Percentiles rank a stretch among this genome's conserved stretches.
Evolutionary conservation across 306 rosid species (phyloP).

Genomic region (Cyamopsis tetragonoloba): DNA sequence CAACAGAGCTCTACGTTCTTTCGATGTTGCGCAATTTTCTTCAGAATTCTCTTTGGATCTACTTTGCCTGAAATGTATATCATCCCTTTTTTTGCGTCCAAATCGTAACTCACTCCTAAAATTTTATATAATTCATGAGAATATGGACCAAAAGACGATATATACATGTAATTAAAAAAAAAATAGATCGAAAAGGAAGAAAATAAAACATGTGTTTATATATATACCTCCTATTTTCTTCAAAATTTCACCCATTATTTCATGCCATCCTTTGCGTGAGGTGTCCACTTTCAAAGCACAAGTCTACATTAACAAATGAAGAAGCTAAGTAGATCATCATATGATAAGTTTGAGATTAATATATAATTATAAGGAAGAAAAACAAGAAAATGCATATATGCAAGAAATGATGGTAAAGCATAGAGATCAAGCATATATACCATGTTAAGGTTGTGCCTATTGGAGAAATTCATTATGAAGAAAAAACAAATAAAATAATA

Average conservation of each 20-base stretch:
- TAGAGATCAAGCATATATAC: no score
- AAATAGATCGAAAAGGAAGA: not conserved
- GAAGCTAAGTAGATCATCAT: not conserved
- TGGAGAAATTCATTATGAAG: no score
- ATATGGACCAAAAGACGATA: no score
- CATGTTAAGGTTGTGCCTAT: no score
- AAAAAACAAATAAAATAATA: no score
- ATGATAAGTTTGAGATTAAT: no score
- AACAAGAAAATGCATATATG: no score
- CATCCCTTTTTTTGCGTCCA: constrained; percentile 22
- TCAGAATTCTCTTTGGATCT: constrained; percentile 8
- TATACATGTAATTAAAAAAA: not conserved
- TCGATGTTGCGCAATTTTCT: not conserved
- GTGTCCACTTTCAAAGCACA: constrained; percentile 30
- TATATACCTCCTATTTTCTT: not conserved
- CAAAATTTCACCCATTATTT: not conserved
- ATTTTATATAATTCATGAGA: not conserved
- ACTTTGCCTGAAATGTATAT: constrained; percentile 20
- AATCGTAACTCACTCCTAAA: constrained; percentile 15
- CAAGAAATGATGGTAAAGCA: no score
- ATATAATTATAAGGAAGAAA: no score
- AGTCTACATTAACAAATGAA: not conserved
- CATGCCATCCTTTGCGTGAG: not conserved
- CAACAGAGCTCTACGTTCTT: constrained; percentile 2
- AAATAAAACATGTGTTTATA: not conserved